A percentile compares a stretch with the other conserved stretches of the same genome.
phyloP scores from a whole-genome alignment of 352 stramenopile genomes.

The Peronosclerospora sorghi region DNA sequence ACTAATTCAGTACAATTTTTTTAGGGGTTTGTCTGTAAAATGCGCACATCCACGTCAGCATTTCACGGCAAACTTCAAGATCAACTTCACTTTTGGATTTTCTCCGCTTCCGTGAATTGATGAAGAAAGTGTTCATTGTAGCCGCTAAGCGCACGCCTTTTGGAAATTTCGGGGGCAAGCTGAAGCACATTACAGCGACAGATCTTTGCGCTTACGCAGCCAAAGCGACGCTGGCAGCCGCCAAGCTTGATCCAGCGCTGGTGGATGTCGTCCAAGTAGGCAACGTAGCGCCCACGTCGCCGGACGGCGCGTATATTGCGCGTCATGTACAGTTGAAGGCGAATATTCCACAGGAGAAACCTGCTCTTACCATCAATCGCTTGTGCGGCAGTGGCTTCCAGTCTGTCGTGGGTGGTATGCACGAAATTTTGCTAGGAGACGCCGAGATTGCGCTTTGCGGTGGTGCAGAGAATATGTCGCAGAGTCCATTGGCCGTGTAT shows the following conservation, averaged over 20 bases:
- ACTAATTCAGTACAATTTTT: too few species aligned
- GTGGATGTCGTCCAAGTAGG: slow-evolving; percentile 93
- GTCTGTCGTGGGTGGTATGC: slow-evolving; percentile 87
- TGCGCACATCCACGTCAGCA: too few species aligned
- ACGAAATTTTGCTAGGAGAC: slow-evolving; percentile 87
- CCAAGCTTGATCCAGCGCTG: slow-evolving; percentile 73
- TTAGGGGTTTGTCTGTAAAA: too few species aligned
- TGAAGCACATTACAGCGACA: slow-evolving; percentile 88
- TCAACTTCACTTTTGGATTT: too few species aligned
- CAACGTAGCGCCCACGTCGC: slow-evolving; percentile 92
- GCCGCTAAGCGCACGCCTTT: slow-evolving; percentile 94
- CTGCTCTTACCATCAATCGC: slow-evolving; percentile 95
- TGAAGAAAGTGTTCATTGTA: slow-evolving; percentile 91
- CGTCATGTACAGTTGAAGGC: slow-evolving; percentile 91
- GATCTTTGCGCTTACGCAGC: slow-evolving; percentile 84
- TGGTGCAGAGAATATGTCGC: slow-evolving; percentile 94
- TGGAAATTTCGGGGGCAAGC: slow-evolving; percentile 88
- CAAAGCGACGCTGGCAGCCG: slow-evolving; percentile 70
- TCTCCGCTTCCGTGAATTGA: too few species aligned
- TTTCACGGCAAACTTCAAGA: background rate
- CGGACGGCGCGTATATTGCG: slow-evolving; percentile 90
- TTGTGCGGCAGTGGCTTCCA: slow-evolving; percentile 97
- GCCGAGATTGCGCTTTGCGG: slow-evolving; percentile 86
- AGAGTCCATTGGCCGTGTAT: slow-evolving; percentile 86
- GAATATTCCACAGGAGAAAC: slow-evolving; percentile 81